Base-by-base conservation (phyloP, 306 rosid species). In the Begonia loranthoides region DNA sequence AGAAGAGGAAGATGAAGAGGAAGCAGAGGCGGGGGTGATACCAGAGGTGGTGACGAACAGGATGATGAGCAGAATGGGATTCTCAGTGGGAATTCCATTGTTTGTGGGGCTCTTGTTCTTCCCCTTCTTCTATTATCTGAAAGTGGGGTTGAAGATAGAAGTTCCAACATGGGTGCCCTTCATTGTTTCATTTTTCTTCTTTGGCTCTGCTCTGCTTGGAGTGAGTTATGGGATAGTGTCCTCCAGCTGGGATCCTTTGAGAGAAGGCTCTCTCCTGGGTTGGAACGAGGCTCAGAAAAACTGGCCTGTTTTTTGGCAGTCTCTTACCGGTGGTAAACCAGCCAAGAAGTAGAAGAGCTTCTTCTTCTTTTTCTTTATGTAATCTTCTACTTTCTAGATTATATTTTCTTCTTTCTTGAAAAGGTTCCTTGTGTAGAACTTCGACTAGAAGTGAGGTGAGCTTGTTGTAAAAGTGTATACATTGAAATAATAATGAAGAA, bases 221-320 rank as follows among this genome's bases (percentile, higher is more conserved):
- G 95, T 89, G 45, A 89, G 97, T 65, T 89, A 89, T 68, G 97
- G 95, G 60, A 89, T 85, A 69, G 97, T 82, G 61, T 89, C 97
- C 70, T 70, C 94, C 21, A 85, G 95, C 51, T 84, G 95, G 95
- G 89, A 77, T 61, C 96, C 93, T 13, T 10, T 72, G 45, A 81
- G 84, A 62, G 84, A 73, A 65, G 93, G 87, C 1, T 71, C 89
- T 4, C 57, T 81, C 40, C 57, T 75, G 74, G 89, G 81, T 4
- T 81, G 86, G 97, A 79, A 58, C 48, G 82, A 79, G 54, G 93
- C 89, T 58, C 70, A 61, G 39, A 84, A 77, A 65, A 84, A 83
- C 61, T 80, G 87, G 84, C 94, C 87, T 59, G 76, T 81, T 10
- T 73, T 84, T 67, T 76, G 84, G 81, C 77, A 71, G 56, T 79